Evolutionary conservation across 176 grass and related monocot genomes (phyloP), one percentile per base, ranked within the genome.

Genomic region (Avena eriantha): DNA sequence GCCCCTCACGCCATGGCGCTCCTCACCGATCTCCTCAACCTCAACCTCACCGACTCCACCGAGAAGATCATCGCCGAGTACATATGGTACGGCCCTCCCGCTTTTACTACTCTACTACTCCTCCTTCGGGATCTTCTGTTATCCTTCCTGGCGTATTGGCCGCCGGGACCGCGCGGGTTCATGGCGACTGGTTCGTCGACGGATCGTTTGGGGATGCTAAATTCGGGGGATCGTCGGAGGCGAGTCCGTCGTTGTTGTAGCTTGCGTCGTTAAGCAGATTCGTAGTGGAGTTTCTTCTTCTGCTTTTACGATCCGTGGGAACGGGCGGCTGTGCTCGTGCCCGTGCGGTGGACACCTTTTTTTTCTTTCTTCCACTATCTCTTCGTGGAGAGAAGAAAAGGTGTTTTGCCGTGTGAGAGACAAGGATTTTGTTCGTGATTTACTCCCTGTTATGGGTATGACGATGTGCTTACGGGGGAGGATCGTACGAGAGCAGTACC

Each of bases 1-100:
- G 2, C n/a, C 26, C 14, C 6, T 17, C 66, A 69, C 61, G 90
- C 86, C 93, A 98, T 98, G 95, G 88, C 96, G 82, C 87, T 79
- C 61, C 97, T 98, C 90, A 91, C 93, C 80, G 97, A 98, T 91
- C 94, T 98, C 59, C 6, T 98, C 88, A 98, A 98, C 76, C 92
- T 98, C 56, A 69, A 93, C 88, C 94, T 98, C 79, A 70, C 80
- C 69, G 93, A 83, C 60, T 54, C 89, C 84, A 94, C 97, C 10
- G 92, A 96, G 49, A 94, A 98, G 92, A 96, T 98, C 90, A 96
- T 98, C 81, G 97, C 92, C 19, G 97, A 98, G 92, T 98, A 98
- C 87, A 96, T 98, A 94, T 98, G 97, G 97, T 98, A 82, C 51
- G 95, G 11, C 83, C 18, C 12, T 36, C 29, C 14, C 29, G 29